phyloP scores from a whole-genome alignment of 495 filamentous ascomycete species.

The Talaromyces ruber region DNA sequence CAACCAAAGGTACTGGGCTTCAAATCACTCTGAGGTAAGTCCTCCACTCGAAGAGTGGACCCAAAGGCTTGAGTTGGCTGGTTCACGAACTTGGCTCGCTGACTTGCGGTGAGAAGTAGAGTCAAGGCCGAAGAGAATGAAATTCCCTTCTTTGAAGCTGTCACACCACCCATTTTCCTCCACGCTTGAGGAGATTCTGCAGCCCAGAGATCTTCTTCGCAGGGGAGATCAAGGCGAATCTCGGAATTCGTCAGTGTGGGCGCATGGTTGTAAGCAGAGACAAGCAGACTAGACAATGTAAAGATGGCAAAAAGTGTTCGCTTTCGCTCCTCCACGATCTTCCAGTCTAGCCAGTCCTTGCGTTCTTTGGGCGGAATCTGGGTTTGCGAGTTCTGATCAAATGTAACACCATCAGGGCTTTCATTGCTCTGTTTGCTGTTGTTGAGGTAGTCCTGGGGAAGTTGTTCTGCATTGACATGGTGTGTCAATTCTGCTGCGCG shows the following conservation, averaged over 20 bases:
- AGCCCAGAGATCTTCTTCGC: conserved; percentile 86
- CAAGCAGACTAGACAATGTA: conserved; percentile 79
- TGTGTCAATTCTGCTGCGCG: conserved; percentile 70
- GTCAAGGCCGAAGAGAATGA: conserved; percentile 73
- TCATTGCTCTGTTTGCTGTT: conserved; percentile 6
- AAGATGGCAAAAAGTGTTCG: conserved; percentile 90
- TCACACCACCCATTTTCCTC: conserved; percentile 63
- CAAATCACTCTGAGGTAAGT: conserved; percentile 53
- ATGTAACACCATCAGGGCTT: background rate
- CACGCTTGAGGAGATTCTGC: conserved; percentile 75
- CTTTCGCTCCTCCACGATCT: conserved; percentile 81
- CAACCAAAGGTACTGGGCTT: conserved; percentile 93
- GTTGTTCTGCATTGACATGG: conserved; percentile 30
- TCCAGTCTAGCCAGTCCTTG: conserved; percentile 84
- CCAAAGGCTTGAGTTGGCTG: conserved; percentile 38
- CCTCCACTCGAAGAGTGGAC: conserved; percentile 14
- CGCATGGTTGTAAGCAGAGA: conserved; percentile 86
- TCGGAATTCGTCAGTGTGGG: conserved; percentile 93
- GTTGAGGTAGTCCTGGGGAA: conserved; percentile 29
- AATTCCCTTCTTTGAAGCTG: conserved; percentile 51
- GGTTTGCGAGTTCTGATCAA: conserved; percentile 19
- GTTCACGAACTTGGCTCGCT: conserved; percentile 54
- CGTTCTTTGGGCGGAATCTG: conserved; percentile 54
- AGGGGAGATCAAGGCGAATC: conserved; percentile 82
- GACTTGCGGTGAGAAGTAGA: conserved; percentile 69